These are phyloP conservation scores for Termitomyces sp. DNA, from an alignment of 768 basidiomycete species.

Conservation along the genomic window DNA sequence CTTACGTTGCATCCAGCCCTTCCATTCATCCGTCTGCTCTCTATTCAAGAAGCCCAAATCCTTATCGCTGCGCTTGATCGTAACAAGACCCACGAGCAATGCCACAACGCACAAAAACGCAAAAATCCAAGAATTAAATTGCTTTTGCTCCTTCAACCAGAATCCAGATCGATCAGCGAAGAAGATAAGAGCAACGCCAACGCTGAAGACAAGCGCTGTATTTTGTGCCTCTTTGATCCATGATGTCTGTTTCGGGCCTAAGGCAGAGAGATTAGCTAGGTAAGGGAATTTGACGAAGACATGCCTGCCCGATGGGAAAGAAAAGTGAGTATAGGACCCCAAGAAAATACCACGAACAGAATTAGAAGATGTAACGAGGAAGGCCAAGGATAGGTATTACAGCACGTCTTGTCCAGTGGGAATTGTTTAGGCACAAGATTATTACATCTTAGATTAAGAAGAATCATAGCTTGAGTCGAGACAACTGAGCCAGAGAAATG, in stretches of 20 bases:
- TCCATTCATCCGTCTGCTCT: conserved; percentile 96
- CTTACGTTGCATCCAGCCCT: conserved; percentile 97
- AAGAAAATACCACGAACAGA: conserved; percentile 38
- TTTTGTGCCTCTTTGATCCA: conserved; percentile 29
- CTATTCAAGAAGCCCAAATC: conserved; percentile 87
- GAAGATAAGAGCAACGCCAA: conserved; percentile 63
- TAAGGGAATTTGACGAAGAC: background rate
- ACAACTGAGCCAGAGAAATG: conserved; percentile 67
- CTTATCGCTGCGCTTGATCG: conserved; percentile 66
- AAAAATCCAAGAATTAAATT: conserved; percentile 69
- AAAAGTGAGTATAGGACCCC: conserved; percentile 46
- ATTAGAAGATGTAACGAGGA: conserved; percentile 50
- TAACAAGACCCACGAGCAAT: conserved; percentile 54
- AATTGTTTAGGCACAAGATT: conserved; percentile 53
- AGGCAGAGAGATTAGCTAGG: background rate
- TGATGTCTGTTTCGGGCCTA: conserved; percentile 4
- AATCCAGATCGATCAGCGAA: conserved; percentile 80
- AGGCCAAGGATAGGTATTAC: conserved; percentile 68
- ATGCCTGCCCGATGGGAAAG: conserved; percentile 16
- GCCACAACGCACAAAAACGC: conserved; percentile 46
- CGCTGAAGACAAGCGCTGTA: conserved; percentile 57
- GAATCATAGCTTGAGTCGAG: conserved; percentile 65
- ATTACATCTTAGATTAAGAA: conserved; percentile 82
- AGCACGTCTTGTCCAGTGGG: conserved; percentile 76
- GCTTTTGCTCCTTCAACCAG: conserved; percentile 89